phyloP scores from a whole-genome alignment of 345 rosid genomes.

The Eucalyptus caleyi region DNA sequence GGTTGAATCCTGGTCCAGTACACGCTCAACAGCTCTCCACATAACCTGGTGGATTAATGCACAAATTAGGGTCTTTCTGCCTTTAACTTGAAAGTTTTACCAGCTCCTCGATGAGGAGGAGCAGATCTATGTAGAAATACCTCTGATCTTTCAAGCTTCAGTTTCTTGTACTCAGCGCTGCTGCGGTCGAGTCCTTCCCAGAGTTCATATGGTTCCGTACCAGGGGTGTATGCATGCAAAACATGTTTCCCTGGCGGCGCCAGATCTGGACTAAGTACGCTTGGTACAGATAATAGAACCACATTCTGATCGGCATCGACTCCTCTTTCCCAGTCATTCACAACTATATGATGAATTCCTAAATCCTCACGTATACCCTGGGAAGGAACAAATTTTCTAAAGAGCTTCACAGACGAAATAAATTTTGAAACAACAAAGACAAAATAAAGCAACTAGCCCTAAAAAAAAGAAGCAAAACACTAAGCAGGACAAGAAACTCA shows the following conservation, averaged over 20 bases:
- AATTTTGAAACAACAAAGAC: not conserved
- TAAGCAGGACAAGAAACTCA: not conserved
- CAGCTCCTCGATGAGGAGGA: not conserved
- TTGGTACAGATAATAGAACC: conserved; percentile 76
- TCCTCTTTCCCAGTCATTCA: conserved; percentile 81
- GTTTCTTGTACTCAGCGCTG: conserved; percentile 59
- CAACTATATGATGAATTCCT: conserved; percentile 92
- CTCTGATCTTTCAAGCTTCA: conserved; percentile 84
- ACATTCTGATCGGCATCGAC: conserved; percentile 93
- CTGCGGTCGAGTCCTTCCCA: conserved; percentile 81
- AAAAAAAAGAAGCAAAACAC: not conserved
- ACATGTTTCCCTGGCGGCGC: conserved; percentile 87
- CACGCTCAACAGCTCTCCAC: conserved; percentile 90
- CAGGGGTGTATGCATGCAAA: conserved; percentile 75
- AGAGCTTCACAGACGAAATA: not conserved
- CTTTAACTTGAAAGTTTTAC: not conserved
- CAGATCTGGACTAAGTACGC: conserved; percentile 63
- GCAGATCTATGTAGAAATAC: conserved; percentile 7
- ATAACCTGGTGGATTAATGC: conserved; percentile 31
- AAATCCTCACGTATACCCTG: conserved; percentile 63
- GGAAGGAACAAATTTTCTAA: not conserved
- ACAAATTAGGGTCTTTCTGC: not conserved
- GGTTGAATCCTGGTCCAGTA: conserved; percentile 63
- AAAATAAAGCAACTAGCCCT: not conserved
- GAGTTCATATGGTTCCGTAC: conserved; percentile 71